Conservation (phyloP, 2,329 filamentous ascomycete species). For the Diaporthe vaccinii region DNA sequence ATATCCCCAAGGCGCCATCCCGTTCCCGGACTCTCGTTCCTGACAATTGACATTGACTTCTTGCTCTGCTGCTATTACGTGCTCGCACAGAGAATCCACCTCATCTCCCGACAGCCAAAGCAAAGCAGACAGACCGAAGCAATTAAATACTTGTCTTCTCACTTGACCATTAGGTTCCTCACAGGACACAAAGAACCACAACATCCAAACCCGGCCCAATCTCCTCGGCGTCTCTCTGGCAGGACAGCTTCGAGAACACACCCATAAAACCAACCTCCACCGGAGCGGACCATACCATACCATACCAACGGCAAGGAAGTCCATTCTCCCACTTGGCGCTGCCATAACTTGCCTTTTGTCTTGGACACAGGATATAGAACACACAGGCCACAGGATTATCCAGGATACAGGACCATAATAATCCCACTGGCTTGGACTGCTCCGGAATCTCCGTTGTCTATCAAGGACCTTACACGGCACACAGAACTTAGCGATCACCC, state of each 20-base stretch:
- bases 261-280: background rate
- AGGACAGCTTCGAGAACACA: background rate
- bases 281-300: background rate
- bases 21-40: slow-evolving; percentile 31
- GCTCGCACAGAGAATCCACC: slow-evolving; percentile 20
- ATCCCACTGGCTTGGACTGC: slow-evolving; percentile 13
- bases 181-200: background rate
- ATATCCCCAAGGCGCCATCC: slow-evolving; percentile 29
- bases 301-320: background rate
- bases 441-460: slow-evolving; percentile 18
- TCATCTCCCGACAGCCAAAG: slow-evolving; percentile 21
- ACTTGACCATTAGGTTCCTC: background rate
- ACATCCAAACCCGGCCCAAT: background rate
- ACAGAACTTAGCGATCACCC: slow-evolving; percentile 1
- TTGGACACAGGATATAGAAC: background rate
- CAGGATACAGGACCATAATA: background rate
- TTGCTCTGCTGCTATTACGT: slow-evolving; percentile 31
- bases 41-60: slow-evolving; percentile 15
- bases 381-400: background rate
- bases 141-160: background rate
- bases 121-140: background rate
- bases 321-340: background rate
- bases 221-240: slow-evolving; percentile 13
- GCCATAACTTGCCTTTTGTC: slow-evolving; percentile 6
- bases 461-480: background rate